Evolutionary conservation across 225 moss, liverwort and hornwort species (phyloP), one percentile per base, ranked within the genome.

Genomic region (Straminergon stramineum): DNA sequence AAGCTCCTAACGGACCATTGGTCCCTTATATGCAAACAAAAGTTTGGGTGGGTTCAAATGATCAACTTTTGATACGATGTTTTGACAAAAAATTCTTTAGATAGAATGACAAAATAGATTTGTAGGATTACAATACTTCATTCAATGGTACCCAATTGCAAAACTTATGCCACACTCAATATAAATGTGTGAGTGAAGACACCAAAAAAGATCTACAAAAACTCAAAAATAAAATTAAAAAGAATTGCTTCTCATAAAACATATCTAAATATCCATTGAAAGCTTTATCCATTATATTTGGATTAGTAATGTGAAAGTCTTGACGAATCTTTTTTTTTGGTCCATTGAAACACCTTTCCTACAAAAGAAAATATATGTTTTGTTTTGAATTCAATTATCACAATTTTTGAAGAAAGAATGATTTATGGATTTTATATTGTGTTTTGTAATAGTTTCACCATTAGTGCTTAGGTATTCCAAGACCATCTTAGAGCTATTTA

Each of bases 1-100:
- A 11, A 37, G 6, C 37, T 3, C 3, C 4, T 68, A 12, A 68
- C 22, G 13, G 13, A 69, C 2, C 4, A 69, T 12, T 69, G 4
- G n/a, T n/a, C 2, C 13, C 23, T 22, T 1, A 1, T 7, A 7
- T 1, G 7, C 12, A 69, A 68, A n/a, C 7, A 13, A 69, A 69
- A 22, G 6, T 6, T 69, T 10, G 4, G 22, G 13, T 0, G 0
- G 1, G 4, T 22, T 68, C n/a, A 4, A 22, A 23, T n/a, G 7
- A 69, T n/a, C n/a, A n/a, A n/a, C 23, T 22, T 69, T n/a, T n/a
- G 2, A 13, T 23, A 69, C n/a, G 4, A 69, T 35, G 11, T 67
- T 68, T 6, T 32, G 14, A 28, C 5, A 65, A 27, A 31, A 62
- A 62, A 2, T 68, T 3, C 13, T 69, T 4, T 69, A 13, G 4